Evolutionary conservation across 371 early-diverging fungal genomes (phyloP).

Genomic region (Lichtheimia hyalospora): DNA sequence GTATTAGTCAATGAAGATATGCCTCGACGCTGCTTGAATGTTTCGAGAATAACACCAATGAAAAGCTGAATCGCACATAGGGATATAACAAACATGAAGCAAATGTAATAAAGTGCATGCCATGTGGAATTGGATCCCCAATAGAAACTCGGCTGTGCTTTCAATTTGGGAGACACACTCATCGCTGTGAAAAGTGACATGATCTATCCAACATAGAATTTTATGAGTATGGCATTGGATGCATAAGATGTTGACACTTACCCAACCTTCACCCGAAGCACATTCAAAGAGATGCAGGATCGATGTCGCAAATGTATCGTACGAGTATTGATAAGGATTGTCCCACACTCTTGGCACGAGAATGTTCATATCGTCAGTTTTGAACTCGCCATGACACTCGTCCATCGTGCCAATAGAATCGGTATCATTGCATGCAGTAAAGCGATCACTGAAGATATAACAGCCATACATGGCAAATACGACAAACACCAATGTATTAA

Average conservation of each 20-base stretch:
- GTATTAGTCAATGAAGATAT: conserved; percentile 49
- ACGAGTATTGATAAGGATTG: conserved; percentile 56
- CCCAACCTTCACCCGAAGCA: conserved; percentile 62
- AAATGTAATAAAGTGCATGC: conserved; percentile 47
- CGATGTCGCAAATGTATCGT: conserved; percentile 44
- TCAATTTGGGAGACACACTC: conserved; percentile 27
- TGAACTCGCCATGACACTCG: conserved; percentile 43
- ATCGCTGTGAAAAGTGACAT: conserved; percentile 38
- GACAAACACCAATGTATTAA: conserved; percentile 48
- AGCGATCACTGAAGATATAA: conserved; percentile 46
- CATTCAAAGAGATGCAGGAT: conserved; percentile 51
- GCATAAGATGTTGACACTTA: conserved; percentile 10
- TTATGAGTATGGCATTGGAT: not conserved
- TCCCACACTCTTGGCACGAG: conserved; percentile 44
- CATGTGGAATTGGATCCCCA: conserved; percentile 37
- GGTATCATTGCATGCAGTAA: conserved; percentile 47
- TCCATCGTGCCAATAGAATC: not conserved
- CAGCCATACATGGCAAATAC: conserved; percentile 59
- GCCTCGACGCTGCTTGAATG: conserved; percentile 53
- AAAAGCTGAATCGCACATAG: conserved; percentile 56
- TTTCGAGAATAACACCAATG: conserved; percentile 58
- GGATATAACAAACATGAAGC: conserved; percentile 57
- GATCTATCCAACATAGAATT: conserved; percentile 16
- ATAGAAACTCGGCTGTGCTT: conserved; percentile 40
- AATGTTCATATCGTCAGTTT: conserved; percentile 27